phyloP scores from a whole-genome alignment of 106 monocot species.

The Posidonia australis region DNA sequence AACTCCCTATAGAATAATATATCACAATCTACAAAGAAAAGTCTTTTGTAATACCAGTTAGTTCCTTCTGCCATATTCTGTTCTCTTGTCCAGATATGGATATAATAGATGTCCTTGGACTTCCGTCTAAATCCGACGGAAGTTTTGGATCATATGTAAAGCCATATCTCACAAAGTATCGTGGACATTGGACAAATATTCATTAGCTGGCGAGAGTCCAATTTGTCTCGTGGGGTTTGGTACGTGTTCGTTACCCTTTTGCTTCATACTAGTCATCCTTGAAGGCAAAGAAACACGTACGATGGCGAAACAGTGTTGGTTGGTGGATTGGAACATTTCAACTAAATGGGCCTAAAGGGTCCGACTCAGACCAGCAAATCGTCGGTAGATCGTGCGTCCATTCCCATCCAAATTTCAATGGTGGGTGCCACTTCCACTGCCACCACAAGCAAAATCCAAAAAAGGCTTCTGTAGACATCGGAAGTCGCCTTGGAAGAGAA shows the following conservation, averaged over 20 bases:
- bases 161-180: not conserved
- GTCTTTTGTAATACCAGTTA: too few species aligned
- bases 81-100: too few species aligned
- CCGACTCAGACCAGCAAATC: not conserved
- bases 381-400: not conserved
- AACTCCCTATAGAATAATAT: too few species aligned
- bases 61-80: too few species aligned
- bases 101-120: too few species aligned
- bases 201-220: not conserved
- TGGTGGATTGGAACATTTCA: slow-evolving; percentile 10
- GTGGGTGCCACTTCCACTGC: not conserved
- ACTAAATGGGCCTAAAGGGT: not conserved
- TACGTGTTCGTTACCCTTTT: not conserved
- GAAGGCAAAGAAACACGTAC: not conserved
- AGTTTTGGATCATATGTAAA: too few species aligned
- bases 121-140: too few species aligned
- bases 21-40: too few species aligned
- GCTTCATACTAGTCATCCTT: not conserved
- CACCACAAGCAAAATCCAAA: not conserved
- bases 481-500: too few species aligned
- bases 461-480: too few species aligned
- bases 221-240: not conserved
- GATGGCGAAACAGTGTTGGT: not conserved
- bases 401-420: not conserved
- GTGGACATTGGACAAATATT: too few species aligned